Evolutionary conservation across 108 stramenopile genomes (phyloP), one percentile per base, ranked within the genome.

Genomic region (Cylindrotheca fusiformis): DNA sequence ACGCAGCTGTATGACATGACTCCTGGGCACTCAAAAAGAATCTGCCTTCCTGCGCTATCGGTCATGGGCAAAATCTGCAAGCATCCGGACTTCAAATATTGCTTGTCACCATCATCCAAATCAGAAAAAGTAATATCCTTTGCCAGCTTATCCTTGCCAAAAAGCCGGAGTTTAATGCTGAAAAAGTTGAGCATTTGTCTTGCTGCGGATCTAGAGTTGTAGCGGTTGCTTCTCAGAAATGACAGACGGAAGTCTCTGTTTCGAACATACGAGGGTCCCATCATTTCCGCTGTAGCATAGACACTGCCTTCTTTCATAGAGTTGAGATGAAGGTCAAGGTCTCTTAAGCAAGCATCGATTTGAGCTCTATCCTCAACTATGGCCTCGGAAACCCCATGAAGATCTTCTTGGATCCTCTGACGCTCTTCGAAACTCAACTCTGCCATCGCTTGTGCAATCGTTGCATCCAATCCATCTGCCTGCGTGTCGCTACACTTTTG

Each of bases 161-260:
- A 74, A 0, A 74, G 29, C 0, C 45, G 26, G 2, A 54, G 52
- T 25, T 67, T 74, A 3, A 46, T 60, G 12, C 28, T 45, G 41
- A 66, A 74, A 52, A 59, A 58, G 31, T 54, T 19, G 18, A 48
- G 28, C 1, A 61, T 41, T 2, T 56, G 72, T 26, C 55, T 61
- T 14, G 72, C 72, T 4, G 72, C 72, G 24, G 50, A 46, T 19
- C 58, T 72, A 3, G 28, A 24, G 55, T 67, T 56, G n/a, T 52
- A 41, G 24, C 55, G 47, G 54, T 46, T 48, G 2, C 52, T 31
- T 32, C 68, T 44, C 36, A 69, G 28, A 60, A 76, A 69, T 60
- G 68, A 61, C 31, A 68, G 24, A 1, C 60, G 66, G 25, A 67
- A 63, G 8, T 32, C 29, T 20, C 25, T 32, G 18, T 19, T 60